A percentile compares a stretch with the other conserved stretches of the same genome.
phyloP scores from a whole-genome alignment of 2,329 filamentous ascomycete species.

The Ophiocordyceps australis region DNA sequence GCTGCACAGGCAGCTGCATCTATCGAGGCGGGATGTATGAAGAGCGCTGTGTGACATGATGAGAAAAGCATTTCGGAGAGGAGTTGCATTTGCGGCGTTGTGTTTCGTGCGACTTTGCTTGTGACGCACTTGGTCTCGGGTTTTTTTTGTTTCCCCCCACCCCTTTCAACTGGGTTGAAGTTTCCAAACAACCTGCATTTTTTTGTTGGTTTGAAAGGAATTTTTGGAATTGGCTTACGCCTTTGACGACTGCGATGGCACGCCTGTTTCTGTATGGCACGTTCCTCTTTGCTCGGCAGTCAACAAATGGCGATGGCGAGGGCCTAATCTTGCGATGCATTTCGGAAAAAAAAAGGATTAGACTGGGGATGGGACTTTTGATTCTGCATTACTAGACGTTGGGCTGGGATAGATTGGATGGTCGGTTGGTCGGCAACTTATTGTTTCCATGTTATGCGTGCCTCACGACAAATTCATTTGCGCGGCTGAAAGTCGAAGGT shows the following conservation, averaged over 20 bases:
- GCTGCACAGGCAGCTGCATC: too few relatives aligned
- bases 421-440: too few relatives aligned
- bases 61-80: slow-evolving; percentile 10
- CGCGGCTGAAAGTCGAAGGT: too few relatives aligned
- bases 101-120: slow-evolving; percentile 7
- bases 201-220: too few relatives aligned
- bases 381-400: slow-evolving; percentile 18
- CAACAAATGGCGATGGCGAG: slow-evolving; percentile 4
- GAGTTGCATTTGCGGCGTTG: slow-evolving; percentile 21
- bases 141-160: too few relatives aligned
- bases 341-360: slow-evolving; percentile 16
- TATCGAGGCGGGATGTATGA: too few relatives aligned
- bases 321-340: slow-evolving; percentile 14
- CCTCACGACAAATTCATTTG: too few relatives aligned
- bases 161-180: too few relatives aligned
- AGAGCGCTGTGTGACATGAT: too few relatives aligned
- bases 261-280: slow-evolving; percentile 1
- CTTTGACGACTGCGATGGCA: slow-evolving; percentile 1
- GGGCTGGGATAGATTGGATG: slow-evolving; percentile 18
- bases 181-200: too few relatives aligned
- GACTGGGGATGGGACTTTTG: slow-evolving; percentile 16
- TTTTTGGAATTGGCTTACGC: too few relatives aligned
- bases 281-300: neutral
- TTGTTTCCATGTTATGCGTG: too few relatives aligned
- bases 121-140: slow-evolving; percentile 7